Conservation (phyloP, 148 eudicot genomes). For the Vaccinium corymbosum region DNA sequence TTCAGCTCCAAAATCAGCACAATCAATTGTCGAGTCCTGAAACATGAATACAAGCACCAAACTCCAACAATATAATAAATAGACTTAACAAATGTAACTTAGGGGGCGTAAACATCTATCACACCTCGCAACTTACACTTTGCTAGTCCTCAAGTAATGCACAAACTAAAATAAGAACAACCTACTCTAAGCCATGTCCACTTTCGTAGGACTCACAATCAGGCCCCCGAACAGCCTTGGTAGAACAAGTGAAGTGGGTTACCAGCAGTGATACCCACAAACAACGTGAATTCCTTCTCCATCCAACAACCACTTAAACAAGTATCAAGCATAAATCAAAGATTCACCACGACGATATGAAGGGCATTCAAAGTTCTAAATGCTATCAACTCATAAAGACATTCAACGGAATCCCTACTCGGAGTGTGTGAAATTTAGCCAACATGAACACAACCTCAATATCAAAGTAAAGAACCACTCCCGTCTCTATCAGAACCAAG, state of each 20-base stretch:
- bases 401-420: neutral
- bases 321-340: neutral
- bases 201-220: neutral
- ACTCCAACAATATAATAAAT: neutral
- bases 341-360: neutral
- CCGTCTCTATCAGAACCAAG: neutral
- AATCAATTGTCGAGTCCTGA: neutral
- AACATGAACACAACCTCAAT: neutral
- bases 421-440: neutral
- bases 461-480: neutral
- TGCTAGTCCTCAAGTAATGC: neutral
- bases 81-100: neutral
- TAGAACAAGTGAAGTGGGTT: neutral
- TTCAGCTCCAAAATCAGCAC: neutral
- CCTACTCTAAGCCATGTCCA: neutral
- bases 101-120: neutral
- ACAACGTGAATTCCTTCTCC: neutral
- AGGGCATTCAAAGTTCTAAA: neutral
- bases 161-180: neutral
- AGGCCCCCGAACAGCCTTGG: neutral
- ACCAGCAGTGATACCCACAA: neutral
- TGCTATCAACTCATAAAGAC: neutral
- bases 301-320: neutral
- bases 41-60: neutral
- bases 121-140: neutral